Base-by-base conservation (phyloP, 2,329 filamentous ascomycete species). In the Pseudocercospora crystallina region DNA sequence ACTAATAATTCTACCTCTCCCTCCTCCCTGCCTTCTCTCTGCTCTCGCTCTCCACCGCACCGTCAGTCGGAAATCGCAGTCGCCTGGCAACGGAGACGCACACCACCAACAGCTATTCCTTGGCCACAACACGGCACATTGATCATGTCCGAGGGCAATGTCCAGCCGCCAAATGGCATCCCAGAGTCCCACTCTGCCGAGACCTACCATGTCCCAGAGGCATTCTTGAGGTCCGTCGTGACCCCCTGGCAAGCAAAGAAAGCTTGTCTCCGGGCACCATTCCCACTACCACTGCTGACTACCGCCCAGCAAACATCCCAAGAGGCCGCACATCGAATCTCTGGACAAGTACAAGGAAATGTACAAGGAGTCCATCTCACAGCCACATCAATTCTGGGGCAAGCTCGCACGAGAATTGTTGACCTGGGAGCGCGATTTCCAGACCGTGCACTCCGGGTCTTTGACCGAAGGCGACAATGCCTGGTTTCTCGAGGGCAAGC, bases 401-500 rank as follows among this genome's bases (percentile, higher is more conserved):
- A 81, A 80, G 60, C 80, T 87, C 70, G 94, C 91, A 43, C 88
- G 90, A 58, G 90, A 97, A 65, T 83, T 96, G 47, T 81, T 99
- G 62, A 85, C 87, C 43, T 99, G 94, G 88, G 85, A 90, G 60
- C 82, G 81, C 61, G 92, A 97, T 69, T 99, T 99, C 74, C 77
- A 95, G 71, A 97, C 91, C 10, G 90, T 95, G 46, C 84, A 84
- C 70, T 82, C 80, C 53, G 94, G 94, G 54, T 84, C 83, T 29
- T 82, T 99, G 49, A 71, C 71, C 46, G 79, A 87, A 57, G 94
- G 94, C 62, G 91, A 99, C 76, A 86, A 81, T 67, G 88, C 90
- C 57, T 99, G 94, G 92, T 99, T 97, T 69, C 75, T 91, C 55
- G 94, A 96, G 76, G 94, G 94, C 61, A 83, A 86, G 65, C 79